A percentile compares a stretch with the other conserved stretches of the same genome.
Conservation (phyloP, 306 rosid genomes). For the Cucurbita ficifolia region DNA sequence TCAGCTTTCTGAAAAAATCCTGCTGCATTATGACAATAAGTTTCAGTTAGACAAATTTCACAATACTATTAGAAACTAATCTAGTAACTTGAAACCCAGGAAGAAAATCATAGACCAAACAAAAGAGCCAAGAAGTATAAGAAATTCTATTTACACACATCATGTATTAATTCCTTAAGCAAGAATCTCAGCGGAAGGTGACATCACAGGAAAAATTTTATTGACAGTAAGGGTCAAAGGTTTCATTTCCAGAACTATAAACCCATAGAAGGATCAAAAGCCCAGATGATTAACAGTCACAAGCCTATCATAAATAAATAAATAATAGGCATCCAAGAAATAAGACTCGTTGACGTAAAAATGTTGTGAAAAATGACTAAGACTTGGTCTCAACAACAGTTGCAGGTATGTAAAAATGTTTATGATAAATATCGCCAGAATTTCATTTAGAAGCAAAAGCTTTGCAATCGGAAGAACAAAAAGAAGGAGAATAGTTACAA, state of each 20-base stretch:
- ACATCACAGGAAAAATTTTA: neutral
- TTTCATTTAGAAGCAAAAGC: neutral
- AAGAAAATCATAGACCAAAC: neutral
- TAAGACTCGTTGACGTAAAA: neutral
- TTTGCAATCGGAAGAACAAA: neutral
- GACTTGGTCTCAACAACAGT: neutral
- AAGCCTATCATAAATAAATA: neutral
- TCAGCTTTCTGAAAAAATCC: conserved; percentile 69
- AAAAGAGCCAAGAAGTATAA: neutral
- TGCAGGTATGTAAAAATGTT: neutral
- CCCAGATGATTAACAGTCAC: neutral
- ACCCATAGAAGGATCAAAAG: neutral
- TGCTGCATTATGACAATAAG: conserved; percentile 27
- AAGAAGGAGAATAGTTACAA: neutral
- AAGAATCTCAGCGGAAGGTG: neutral
- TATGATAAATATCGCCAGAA: neutral
- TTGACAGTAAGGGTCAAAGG: neutral
- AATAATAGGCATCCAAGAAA: neutral
- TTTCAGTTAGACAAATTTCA: neutral
- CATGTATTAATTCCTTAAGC: neutral
- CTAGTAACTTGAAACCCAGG: neutral
- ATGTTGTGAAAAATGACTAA: neutral
- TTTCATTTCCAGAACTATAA: neutral
- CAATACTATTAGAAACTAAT: neutral
- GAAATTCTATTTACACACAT: neutral